Base-by-base conservation (phyloP, 176 grass and related monocot genomes). In the Triticum dicoccoides region DNA sequence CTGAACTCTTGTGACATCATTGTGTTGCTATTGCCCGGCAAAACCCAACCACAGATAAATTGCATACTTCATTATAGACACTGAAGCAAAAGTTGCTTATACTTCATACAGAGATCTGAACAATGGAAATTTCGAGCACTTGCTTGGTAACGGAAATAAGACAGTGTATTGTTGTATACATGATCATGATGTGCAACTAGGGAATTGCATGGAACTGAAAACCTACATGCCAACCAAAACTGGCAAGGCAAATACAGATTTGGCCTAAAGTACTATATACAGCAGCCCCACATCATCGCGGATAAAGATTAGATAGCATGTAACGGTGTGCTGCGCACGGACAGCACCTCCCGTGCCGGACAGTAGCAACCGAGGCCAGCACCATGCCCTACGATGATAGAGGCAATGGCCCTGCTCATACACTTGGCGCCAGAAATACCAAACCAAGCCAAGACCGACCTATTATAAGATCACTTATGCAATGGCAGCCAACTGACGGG, bases 221-320 rank as follows among this genome's bases (percentile, higher is more conserved):
- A 84, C 25, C 39, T 83, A 80, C 56, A 29, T 80, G 69, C 89
- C 89, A 91, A 87, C 47, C 62, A 91, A 84, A 81, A 80, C 76
- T 87, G 85, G 76, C 85, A 29, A 61, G 21, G 45, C 34, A 75
- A 45, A 84, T n/a, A 24, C 61, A 49, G 33, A 30, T 67, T 75
- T 87, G 80, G 67, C 78, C 17, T 21, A 59, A 68, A 66, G 34
- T 4, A 18, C 15, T 61, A 88, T 54, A 84, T 32, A 81, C 61
- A 69, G 69, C 62, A 84, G 61, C 62, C 32, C 11, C 8, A 3
- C 0, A 21, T 42, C 17, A 2, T 23, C 17, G 9, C 70, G 69
- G n/a, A 80, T 42, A 64, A 85, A 77, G 37, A 71, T 29, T 38
- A 52, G 35, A 81, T 80, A 69, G 24, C 41, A 84, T 9, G 45